These are phyloP conservation scores for Gremmenia infestans DNA, from an alignment of 2,329 filamentous ascomycete species.

Conservation along the genomic window DNA sequence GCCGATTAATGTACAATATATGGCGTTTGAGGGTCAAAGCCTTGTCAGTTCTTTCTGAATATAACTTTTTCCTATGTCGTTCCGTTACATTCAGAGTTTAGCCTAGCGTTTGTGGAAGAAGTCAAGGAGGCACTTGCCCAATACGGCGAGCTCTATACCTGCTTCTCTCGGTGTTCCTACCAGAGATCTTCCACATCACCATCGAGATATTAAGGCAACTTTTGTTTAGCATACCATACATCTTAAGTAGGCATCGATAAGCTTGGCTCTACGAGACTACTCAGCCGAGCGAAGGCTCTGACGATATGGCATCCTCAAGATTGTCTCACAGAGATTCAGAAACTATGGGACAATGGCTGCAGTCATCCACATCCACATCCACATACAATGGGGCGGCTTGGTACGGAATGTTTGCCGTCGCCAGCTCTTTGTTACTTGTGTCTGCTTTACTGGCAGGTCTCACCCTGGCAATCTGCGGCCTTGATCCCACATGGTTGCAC, in stretches of 20 bases:
- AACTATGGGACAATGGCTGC: not conserved
- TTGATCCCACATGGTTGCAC: conserved; percentile 22
- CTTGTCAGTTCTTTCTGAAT: not conserved
- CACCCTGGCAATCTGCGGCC: conserved; percentile 24
- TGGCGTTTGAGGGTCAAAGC: conserved; percentile 9
- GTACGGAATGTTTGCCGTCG: conserved; percentile 15
- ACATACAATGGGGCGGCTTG: not conserved
- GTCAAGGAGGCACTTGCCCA: not conserved
- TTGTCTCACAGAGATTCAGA: no score
- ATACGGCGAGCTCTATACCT: not conserved
- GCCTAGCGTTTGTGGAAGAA: not conserved
- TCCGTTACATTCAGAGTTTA: no score
- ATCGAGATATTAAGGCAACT: not conserved
- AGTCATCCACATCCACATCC: not conserved
- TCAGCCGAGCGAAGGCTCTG: no score
- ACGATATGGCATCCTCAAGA: no score
- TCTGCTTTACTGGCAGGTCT: conserved; percentile 23
- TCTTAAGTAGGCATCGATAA: not conserved
- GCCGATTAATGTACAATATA: conserved; percentile 17
- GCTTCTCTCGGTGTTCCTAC: not conserved
- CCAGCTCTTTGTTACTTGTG: conserved; percentile 13
- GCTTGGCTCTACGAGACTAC: no score
- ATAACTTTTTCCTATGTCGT: no score
- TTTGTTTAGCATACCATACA: not conserved
- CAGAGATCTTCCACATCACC: not conserved